Conservation (phyloP, 2,329 filamentous ascomycete genomes). For the Hypoxylon rubiginosum region DNA sequence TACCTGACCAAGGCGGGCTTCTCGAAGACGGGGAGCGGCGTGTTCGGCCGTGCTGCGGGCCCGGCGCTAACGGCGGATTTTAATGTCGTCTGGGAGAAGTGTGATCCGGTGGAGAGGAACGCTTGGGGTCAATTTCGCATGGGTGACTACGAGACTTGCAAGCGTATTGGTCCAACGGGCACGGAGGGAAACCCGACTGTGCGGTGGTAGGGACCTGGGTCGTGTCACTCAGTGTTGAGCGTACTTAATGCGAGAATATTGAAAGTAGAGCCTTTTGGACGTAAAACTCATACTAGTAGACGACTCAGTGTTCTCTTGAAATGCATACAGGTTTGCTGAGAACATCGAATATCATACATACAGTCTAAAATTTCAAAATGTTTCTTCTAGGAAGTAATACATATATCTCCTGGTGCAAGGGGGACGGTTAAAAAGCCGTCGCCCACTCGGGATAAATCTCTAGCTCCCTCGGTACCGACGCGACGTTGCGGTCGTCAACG, state of each 20-base stretch:
- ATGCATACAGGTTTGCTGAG: no score
- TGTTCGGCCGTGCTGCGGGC: conserved; percentile 31
- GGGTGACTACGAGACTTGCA: conserved; percentile 37
- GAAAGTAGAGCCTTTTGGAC: background rate
- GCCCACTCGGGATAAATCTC: conserved; percentile 54
- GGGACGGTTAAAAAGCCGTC: conserved; percentile 44
- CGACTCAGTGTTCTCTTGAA: no score
- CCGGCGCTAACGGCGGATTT: conserved; percentile 35
- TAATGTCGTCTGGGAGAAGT: conserved; percentile 36
- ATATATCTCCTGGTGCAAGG: background rate
- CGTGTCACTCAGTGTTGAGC: no score
- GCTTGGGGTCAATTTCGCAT: conserved; percentile 39
- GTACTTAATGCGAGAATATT: background rate
- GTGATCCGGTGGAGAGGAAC: conserved; percentile 29
- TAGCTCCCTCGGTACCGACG: conserved; percentile 50
- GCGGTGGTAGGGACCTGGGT: conserved; percentile 20
- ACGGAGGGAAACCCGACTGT: conserved; percentile 32
- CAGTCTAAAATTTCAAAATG: background rate
- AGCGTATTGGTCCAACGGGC: conserved; percentile 19
- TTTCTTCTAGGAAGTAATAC: background rate
- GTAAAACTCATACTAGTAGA: no score
- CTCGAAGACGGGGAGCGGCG: conserved; percentile 32
- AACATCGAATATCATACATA: no score
- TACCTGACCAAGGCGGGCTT: conserved; percentile 37
- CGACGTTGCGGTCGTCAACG: conserved; percentile 53